Conservation (phyloP, 345 rosid genomes). For the Jatropha curcas region DNA sequence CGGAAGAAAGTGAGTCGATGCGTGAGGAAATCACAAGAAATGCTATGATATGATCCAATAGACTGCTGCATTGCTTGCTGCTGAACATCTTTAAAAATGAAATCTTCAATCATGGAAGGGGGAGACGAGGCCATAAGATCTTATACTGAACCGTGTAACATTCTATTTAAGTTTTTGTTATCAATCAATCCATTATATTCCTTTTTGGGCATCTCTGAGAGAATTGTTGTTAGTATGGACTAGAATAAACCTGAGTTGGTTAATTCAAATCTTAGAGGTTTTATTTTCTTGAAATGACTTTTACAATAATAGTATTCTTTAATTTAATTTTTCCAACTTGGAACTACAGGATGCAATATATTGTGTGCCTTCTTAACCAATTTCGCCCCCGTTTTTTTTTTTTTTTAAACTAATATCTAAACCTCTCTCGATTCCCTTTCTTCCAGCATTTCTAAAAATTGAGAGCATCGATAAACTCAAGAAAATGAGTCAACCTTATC, state of each 20-base stretch:
- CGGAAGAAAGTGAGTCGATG: constrained; percentile 32
- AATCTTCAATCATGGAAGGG: neutral
- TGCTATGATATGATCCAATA: constrained; percentile 27
- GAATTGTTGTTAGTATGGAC: neutral
- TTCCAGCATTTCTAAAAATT: too few relatives aligned
- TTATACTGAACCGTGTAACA: constrained; percentile 8
- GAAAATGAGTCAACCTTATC: too few relatives aligned
- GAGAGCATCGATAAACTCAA: too few relatives aligned
- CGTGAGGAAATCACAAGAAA: constrained; percentile 34
- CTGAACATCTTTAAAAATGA: neutral
- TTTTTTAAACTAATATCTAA: too few relatives aligned
- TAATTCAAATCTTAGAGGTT: neutral
- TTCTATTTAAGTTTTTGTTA: neutral
- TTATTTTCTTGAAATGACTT: constrained; percentile 10
- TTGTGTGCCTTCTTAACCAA: neutral
- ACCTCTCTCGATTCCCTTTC: too few relatives aligned
- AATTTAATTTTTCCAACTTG: too few relatives aligned
- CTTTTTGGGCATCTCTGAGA: neutral
- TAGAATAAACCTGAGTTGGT: neutral
- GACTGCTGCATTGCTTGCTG: neutral
- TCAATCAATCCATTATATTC: neutral
- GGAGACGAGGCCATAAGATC: neutral
- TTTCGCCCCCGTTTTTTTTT: neutral
- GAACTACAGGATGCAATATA: neutral
- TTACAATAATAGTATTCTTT: neutral